Conservation (phyloP, 805 yeast genomes). For the Starmerella stellata region DNA sequence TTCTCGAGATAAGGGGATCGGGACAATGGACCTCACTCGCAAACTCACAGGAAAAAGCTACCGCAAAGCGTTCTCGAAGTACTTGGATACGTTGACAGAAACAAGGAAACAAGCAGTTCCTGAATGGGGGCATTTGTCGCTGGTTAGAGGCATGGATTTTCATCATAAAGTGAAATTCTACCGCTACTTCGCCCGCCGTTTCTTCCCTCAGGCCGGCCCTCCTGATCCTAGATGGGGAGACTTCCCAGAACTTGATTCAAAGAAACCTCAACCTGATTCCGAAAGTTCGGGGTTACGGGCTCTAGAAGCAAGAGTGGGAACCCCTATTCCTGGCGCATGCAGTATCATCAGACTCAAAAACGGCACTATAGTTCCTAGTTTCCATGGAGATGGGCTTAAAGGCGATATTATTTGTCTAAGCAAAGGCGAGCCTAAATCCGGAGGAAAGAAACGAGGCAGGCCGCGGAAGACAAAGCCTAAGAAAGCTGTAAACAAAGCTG, state of each 20-base stretch:
- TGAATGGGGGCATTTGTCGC: slow-evolving; percentile 22
- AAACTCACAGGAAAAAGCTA: slow-evolving; percentile 38
- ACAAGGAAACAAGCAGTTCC: slow-evolving; percentile 12
- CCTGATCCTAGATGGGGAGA: slow-evolving; percentile 23
- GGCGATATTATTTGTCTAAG: slow-evolving; percentile 7
- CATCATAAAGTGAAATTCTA: slow-evolving; percentile 59
- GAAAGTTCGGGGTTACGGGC: slow-evolving; percentile 2
- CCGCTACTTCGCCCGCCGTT: slow-evolving; percentile 35
- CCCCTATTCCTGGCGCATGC: slow-evolving; percentile 8
- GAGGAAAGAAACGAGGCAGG: slow-evolving; percentile 12
- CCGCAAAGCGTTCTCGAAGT: slow-evolving; percentile 33
- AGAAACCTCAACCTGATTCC: not conserved
- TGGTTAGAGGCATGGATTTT: slow-evolving; percentile 50
- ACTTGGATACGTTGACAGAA: slow-evolving; percentile 32
- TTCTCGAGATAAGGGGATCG: slow-evolving; percentile 34
- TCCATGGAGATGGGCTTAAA: slow-evolving; percentile 17
- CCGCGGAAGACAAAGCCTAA: slow-evolving; percentile 13
- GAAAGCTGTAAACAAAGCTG: not conserved
- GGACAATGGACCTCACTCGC: slow-evolving; percentile 38
- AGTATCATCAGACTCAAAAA: slow-evolving; percentile 3
- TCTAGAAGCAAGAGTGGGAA: not conserved
- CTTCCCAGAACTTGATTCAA: slow-evolving; percentile 20
- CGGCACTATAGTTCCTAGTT: slow-evolving; percentile 12
- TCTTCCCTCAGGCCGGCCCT: not conserved
- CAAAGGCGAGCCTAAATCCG: not conserved